Evolutionary conservation across 148 eudicot genomes (phyloP), one percentile per base, ranked within the genome.

Genomic region (Talinum fruticosum): DNA sequence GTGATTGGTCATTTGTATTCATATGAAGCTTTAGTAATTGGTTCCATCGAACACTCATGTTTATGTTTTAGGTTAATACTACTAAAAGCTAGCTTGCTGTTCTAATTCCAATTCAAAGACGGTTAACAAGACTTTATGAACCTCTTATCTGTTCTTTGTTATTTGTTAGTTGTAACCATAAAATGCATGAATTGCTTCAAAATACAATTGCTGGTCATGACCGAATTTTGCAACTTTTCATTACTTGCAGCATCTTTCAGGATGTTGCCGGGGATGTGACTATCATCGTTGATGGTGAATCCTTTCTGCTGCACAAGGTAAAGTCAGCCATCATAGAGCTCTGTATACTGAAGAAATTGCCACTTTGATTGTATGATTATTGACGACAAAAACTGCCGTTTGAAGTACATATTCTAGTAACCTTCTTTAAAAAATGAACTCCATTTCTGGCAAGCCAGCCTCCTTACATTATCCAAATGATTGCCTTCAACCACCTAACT

Each of bases 251-350:
- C 24, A 91, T 91, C 62, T 91, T 91, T 76, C 84, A 87, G 65
- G 96, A 91, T 76, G 88, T 91, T 78, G 90, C 91, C 70, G 91
- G 92, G 66, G 96, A 91, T 77, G 84, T 91, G 73, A 88, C 91
- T 18, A 30, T 91, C n/a, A 53, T 85, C 28, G 89, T 91, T 30
- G 85, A 87, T 81, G 90, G 89, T 72, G 87, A 88, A 74, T 88
- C 93, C 35, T 89, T 88, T 83, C 87, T 89, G 64, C 86, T 91
- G 47, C 96, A 91, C 82, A 89, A 90, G 94, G 92, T 90, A 13
- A 65, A 26, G 30, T 64, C 73, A 62, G 18, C 10, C 32, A 2
- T 33, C 33, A 10, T 59, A 12, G 36, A 36, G 6, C 8, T 10
- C 29, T 57, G 24, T 12, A 32, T 30, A 29, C 41, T 49, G 15